Percentiles rank a stretch among this genome's conserved stretches.
phyloP scores from a whole-genome alignment of 192 early-diverging fungal genomes.

The Coemansia sp. region DNA sequence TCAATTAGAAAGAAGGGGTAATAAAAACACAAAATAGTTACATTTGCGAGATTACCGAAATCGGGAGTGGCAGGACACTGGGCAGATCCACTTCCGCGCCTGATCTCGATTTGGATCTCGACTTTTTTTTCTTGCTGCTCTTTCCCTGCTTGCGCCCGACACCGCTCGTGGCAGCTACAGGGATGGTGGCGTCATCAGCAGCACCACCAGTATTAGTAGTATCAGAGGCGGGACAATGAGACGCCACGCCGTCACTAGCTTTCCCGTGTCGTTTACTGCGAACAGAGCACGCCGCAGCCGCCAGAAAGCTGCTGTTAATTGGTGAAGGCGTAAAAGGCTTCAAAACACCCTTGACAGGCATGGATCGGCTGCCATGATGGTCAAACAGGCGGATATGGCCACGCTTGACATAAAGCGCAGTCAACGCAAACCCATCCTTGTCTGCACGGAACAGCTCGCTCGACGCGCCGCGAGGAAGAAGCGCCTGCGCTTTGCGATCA shows the following conservation, averaged over 20 bases:
- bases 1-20: neutral
- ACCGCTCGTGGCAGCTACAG: conserved; percentile 1
- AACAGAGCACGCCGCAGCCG: neutral
- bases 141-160: conserved; percentile 10
- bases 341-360: conserved; percentile 37
- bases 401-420: conserved; percentile 46
- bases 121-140: conserved; percentile 28
- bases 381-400: conserved; percentile 44
- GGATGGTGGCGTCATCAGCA: neutral
- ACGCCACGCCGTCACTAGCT: conserved; percentile 1
- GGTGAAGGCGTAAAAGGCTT: conserved; percentile 49
- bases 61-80: conserved; percentile 25
- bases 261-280: conserved; percentile 11
- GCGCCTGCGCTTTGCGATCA: conserved; percentile 26
- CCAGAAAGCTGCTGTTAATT: conserved; percentile 6
- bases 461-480: conserved; percentile 50
- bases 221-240: neutral
- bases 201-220: neutral
- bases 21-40: conserved; percentile 23
- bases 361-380: neutral
- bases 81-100: conserved; percentile 10
- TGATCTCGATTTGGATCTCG: conserved; percentile 3
- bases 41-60: conserved; percentile 35
- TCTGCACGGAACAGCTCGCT: conserved; percentile 31
- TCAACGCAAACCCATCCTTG: conserved; percentile 36